A percentile compares a stretch with the other conserved stretches of the same genome.
Evolutionary conservation across 768 basidiomycete species (phyloP).

Genomic region (Boletus fagicola): DNA sequence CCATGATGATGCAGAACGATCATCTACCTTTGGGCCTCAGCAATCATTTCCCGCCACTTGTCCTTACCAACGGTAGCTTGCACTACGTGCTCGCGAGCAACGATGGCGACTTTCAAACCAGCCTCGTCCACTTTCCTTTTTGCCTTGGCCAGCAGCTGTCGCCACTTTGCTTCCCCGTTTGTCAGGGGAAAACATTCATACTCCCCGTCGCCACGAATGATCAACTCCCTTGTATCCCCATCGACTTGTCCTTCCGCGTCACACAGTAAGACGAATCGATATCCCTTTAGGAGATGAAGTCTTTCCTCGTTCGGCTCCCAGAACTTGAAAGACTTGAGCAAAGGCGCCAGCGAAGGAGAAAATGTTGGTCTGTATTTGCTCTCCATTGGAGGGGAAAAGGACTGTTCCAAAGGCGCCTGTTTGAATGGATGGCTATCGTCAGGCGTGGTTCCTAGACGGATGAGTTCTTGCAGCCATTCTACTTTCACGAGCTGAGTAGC

Average conservation of each 20-base stretch:
- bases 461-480: conserved; percentile 64
- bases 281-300: conserved; percentile 48
- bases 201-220: conserved; percentile 57
- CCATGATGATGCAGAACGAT: neutral
- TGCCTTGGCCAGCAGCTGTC: conserved; percentile 49
- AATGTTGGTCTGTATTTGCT: conserved; percentile 61
- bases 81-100: conserved; percentile 51
- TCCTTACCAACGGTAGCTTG: conserved; percentile 49
- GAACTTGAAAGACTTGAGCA: conserved; percentile 49
- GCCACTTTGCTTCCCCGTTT: conserved; percentile 49
- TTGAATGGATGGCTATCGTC: conserved; percentile 34
- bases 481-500: conserved; percentile 58
- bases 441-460: conserved; percentile 47
- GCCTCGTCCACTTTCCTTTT: conserved; percentile 45
- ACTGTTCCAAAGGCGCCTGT: conserved; percentile 45
- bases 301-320: conserved; percentile 73
- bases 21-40: conserved; percentile 51
- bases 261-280: conserved; percentile 59
- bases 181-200: conserved; percentile 60
- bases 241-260: conserved; percentile 53
- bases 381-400: conserved; percentile 49
- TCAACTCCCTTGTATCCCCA: conserved; percentile 49
- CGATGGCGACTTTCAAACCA: conserved; percentile 47
- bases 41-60: conserved; percentile 52
- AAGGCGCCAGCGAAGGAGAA: conserved; percentile 45